Evolutionary conservation across 2,329 filamentous ascomycete genomes (phyloP).

Genomic region (Aureobasidium sp.): DNA sequence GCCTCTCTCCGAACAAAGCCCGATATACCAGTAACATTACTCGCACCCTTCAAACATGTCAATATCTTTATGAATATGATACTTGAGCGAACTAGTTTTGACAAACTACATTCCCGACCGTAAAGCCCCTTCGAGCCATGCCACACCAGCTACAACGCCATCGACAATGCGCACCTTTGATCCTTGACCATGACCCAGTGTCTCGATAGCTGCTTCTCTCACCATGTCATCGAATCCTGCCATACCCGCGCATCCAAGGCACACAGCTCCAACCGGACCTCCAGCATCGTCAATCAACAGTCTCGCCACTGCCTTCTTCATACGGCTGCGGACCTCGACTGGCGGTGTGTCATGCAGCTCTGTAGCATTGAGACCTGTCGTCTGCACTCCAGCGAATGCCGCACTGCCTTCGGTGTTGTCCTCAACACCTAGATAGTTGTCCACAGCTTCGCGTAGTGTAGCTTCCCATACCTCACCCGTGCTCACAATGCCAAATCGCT

Average conservation of each 20-base stretch:
- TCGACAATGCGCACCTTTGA: constrained; percentile 65
- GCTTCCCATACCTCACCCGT: constrained; percentile 79
- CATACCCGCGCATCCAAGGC: constrained; percentile 89
- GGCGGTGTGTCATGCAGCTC: constrained; percentile 67
- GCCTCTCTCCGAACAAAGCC: constrained; percentile 11
- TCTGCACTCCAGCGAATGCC: constrained; percentile 69
- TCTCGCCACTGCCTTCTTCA: constrained; percentile 62
- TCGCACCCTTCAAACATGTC: background rate
- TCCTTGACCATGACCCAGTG: constrained; percentile 54
- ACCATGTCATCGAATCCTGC: constrained; percentile 74
- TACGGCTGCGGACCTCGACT: constrained; percentile 56
- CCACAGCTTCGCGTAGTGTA: constrained; percentile 61
- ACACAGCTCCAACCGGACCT: constrained; percentile 56
- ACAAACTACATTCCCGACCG: constrained; percentile 28
- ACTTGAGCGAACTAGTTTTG: no score
- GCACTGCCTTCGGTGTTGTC: constrained; percentile 27
- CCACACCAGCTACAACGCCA: constrained; percentile 64
- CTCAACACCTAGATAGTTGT: constrained; percentile 52
- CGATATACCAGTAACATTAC: background rate
- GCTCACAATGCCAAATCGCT: constrained; percentile 77
- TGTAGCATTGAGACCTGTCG: constrained; percentile 70
- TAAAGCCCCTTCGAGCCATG: constrained; percentile 50
- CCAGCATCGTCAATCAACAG: constrained; percentile 47
- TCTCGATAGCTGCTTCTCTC: constrained; percentile 57
- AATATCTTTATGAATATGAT: background rate